A percentile compares a stretch with the other conserved stretches of the same genome.
phyloP scores from a whole-genome alignment of 768 basidiomycete species.

The Rhodotorula graminis region DNA sequence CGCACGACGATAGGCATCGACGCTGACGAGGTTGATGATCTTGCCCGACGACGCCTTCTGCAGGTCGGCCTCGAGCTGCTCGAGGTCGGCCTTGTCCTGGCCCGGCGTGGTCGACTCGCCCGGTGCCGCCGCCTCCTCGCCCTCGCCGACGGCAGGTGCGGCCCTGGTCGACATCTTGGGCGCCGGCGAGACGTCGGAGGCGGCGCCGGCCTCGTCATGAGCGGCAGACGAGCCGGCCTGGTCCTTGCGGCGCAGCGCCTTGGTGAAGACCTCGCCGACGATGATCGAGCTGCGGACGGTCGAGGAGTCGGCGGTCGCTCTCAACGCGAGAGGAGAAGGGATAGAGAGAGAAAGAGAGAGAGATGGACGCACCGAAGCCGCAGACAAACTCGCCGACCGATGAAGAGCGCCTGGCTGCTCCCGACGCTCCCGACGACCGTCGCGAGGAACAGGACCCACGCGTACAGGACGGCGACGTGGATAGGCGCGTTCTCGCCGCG shows the following conservation, averaged over 20 bases:
- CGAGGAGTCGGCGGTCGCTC: neutral
- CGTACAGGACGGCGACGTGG: constrained; percentile 49
- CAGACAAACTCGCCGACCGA: constrained; percentile 48
- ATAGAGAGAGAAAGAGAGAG: too few species aligned
- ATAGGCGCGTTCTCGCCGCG: constrained; percentile 41
- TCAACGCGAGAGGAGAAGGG: too few species aligned
- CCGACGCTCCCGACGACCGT: constrained; percentile 44
- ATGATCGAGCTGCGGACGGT: constrained; percentile 45
- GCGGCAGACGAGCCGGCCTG: constrained; percentile 41
- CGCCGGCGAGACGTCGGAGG: too few species aligned
- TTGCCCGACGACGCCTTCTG: constrained; percentile 39
- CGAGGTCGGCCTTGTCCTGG: constrained; percentile 15
- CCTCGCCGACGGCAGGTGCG: neutral
- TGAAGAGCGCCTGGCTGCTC: constrained; percentile 45
- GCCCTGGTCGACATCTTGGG: neutral
- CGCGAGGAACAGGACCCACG: constrained; percentile 47
- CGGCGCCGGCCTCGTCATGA: neutral
- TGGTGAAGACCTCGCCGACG: constrained; percentile 49
- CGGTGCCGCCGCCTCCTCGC: neutral
- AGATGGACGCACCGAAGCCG: constrained; percentile 2
- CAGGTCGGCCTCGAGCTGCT: constrained; percentile 7
- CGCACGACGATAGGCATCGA: constrained; percentile 37
- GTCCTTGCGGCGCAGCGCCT: constrained; percentile 49
- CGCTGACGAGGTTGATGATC: constrained; percentile 42
- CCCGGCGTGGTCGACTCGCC: neutral